Conservation (phyloP, 768 basidiomycete genomes). For the Pleurotus tuber-regium region DNA sequence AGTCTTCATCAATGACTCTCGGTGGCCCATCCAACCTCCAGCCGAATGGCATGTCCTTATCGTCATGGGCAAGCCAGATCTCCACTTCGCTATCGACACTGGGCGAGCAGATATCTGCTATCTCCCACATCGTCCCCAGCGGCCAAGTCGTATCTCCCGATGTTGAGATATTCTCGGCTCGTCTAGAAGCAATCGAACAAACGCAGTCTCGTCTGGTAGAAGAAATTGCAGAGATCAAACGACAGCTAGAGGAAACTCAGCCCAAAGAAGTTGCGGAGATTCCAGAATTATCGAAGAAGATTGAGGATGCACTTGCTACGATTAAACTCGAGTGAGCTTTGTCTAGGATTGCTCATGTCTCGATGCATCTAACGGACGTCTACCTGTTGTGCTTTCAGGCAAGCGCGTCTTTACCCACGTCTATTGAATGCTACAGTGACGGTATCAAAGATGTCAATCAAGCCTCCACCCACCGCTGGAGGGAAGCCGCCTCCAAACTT, state of each 20-base stretch:
- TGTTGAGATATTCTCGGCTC: not conserved
- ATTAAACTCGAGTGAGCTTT: constrained; percentile 6
- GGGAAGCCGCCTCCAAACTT: constrained; percentile 11
- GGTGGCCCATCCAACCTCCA: not conserved
- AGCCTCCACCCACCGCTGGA: not conserved
- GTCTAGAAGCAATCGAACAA: constrained; percentile 1
- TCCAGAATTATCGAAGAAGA: not conserved
- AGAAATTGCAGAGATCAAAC: not conserved
- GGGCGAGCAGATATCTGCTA: constrained; percentile 6
- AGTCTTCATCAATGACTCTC: constrained; percentile 8
- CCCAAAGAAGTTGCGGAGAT: not conserved
- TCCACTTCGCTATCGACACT: constrained; percentile 6
- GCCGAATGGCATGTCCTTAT: not conserved
- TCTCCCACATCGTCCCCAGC: constrained; percentile 2
- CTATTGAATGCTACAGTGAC: constrained; percentile 6
- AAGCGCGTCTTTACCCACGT: constrained; percentile 8
- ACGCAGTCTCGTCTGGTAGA: not conserved
- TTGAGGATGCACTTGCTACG: not conserved
- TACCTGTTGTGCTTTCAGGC: not conserved
- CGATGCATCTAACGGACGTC: not conserved
- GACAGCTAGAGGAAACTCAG: not conserved
- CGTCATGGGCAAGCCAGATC: constrained; percentile 1
- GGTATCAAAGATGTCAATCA: constrained; percentile 8
- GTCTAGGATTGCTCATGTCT: not conserved
- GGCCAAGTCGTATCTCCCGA: not conserved